Evolutionary conservation across 768 basidiomycete genomes (phyloP).

Genomic region (Boletus tylopilopsis): DNA sequence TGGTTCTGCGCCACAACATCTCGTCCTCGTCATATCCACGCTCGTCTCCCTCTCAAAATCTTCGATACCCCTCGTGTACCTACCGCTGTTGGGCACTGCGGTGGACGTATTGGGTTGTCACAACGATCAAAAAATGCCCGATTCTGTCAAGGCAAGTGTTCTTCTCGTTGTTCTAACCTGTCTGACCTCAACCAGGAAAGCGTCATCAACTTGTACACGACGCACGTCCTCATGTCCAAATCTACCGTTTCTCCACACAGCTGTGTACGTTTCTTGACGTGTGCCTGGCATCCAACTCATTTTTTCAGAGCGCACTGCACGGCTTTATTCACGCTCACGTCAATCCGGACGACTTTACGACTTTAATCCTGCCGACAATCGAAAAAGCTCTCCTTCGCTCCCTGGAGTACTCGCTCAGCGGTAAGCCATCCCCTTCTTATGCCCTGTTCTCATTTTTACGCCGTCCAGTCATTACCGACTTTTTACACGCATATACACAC

Average conservation of each 20-base stretch:
- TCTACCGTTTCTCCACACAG: slow-evolving; percentile 54
- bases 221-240: slow-evolving; percentile 65
- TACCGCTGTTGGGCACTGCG: slow-evolving; percentile 62
- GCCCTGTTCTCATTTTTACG: neutral
- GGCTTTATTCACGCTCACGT: slow-evolving; percentile 61
- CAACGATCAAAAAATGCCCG: slow-evolving; percentile 56
- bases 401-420: slow-evolving; percentile 69
- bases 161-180: neutral
- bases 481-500: slow-evolving; percentile 53
- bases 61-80: slow-evolving; percentile 36
- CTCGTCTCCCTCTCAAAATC: slow-evolving; percentile 52
- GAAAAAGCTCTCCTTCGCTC: slow-evolving; percentile 81
- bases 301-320: slow-evolving; percentile 44
- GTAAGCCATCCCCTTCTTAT: slow-evolving; percentile 36
- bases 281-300: slow-evolving; percentile 9
- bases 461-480: slow-evolving; percentile 49
- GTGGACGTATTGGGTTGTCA: slow-evolving; percentile 66
- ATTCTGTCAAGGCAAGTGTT: slow-evolving; percentile 42
- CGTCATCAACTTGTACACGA: slow-evolving; percentile 58
- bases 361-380: slow-evolving; percentile 60
- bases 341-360: slow-evolving; percentile 46
- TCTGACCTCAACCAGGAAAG: slow-evolving; percentile 39
- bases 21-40: slow-evolving; percentile 49
- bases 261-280: slow-evolving; percentile 39
- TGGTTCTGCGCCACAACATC: slow-evolving; percentile 52